A percentile compares a stretch with the other conserved stretches of the same genome.
Conservation (phyloP, 1,284 basidiomycete species). For the Cystobasidium pallidum region DNA sequence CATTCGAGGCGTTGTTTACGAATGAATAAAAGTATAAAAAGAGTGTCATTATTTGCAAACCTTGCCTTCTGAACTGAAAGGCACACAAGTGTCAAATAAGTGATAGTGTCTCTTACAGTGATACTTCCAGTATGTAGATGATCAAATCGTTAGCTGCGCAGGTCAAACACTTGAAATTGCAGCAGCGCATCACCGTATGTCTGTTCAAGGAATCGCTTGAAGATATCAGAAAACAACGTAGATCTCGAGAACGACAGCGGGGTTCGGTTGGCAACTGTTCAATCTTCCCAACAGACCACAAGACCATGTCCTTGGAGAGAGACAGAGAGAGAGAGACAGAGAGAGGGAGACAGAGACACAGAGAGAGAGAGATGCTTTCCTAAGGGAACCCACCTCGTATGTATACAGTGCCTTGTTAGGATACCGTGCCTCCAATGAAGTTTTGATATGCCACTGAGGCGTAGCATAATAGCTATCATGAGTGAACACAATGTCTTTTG, state of each 20-base stretch:
- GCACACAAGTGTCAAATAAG: too few relatives aligned
- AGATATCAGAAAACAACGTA: too few relatives aligned
- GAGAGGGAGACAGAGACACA: too few relatives aligned
- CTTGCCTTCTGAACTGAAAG: too few relatives aligned
- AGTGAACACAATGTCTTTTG: slow-evolving; percentile 1
- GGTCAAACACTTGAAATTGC: slow-evolving; percentile 1
- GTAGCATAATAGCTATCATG: slow-evolving; percentile 13
- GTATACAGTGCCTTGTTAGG: slow-evolving; percentile 12
- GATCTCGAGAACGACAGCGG: too few relatives aligned
- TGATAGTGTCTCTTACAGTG: slow-evolving; percentile 8
- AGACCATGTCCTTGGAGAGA: too few relatives aligned
- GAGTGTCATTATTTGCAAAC: too few relatives aligned
- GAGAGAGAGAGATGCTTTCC: not conserved
- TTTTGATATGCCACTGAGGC: not conserved
- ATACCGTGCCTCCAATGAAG: slow-evolving; percentile 3
- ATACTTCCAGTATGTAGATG: slow-evolving; percentile 24
- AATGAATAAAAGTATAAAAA: too few relatives aligned
- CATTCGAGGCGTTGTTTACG: too few relatives aligned
- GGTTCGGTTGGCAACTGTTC: too few relatives aligned
- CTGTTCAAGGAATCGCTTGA: not conserved
- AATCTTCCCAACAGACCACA: too few relatives aligned
- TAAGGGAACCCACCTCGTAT: slow-evolving; percentile 10
- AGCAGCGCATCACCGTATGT: slow-evolving; percentile 25
- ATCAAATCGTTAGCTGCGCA: slow-evolving; percentile 9
- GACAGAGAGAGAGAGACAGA: too few relatives aligned